phyloP scores from a whole-genome alignment of 495 filamentous ascomycete genomes.

The Cercophora newfieldiana region DNA sequence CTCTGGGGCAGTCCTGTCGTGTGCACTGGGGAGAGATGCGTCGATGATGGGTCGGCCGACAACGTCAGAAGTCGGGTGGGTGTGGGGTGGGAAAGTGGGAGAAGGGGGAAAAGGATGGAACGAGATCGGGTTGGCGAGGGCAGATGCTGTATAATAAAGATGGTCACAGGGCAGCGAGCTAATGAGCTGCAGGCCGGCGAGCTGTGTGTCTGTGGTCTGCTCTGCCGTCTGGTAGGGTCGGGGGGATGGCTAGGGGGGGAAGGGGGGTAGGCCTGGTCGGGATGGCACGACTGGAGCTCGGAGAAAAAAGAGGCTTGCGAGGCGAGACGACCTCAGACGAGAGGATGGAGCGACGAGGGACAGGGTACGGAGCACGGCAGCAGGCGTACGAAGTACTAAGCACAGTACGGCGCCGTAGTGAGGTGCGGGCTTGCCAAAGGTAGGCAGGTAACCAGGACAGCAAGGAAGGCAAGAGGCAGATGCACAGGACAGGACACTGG shows the following conservation, averaged over 20 bases:
- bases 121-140: conserved; percentile 19
- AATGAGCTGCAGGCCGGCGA: conserved; percentile 12
- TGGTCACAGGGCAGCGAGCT: conserved; percentile 4
- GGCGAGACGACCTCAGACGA: conserved; percentile 2
- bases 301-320: conserved; percentile 21
- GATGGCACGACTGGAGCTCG: conserved; percentile 21
- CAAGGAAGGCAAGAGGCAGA: not conserved
- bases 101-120: conserved; percentile 9
- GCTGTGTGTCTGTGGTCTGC: conserved; percentile 1
- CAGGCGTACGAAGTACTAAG: not conserved
- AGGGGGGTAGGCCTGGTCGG: conserved; percentile 6
- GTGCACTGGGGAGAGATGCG: not conserved
- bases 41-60: not conserved
- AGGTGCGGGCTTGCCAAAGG: not conserved
- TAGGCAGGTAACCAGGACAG: not conserved
- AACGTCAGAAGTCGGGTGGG: conserved; percentile 8
- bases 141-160: conserved; percentile 18
- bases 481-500: too few species aligned
- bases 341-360: not conserved
- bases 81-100: conserved; percentile 15
- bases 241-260: conserved; percentile 1
- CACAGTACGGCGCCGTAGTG: not conserved
- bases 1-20: conserved; percentile 5
- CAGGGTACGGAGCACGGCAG: not conserved
- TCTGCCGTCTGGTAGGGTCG: conserved; percentile 2